Evolutionary conservation across 805 yeast species (phyloP).

Genomic region (Candida ficus): DNA sequence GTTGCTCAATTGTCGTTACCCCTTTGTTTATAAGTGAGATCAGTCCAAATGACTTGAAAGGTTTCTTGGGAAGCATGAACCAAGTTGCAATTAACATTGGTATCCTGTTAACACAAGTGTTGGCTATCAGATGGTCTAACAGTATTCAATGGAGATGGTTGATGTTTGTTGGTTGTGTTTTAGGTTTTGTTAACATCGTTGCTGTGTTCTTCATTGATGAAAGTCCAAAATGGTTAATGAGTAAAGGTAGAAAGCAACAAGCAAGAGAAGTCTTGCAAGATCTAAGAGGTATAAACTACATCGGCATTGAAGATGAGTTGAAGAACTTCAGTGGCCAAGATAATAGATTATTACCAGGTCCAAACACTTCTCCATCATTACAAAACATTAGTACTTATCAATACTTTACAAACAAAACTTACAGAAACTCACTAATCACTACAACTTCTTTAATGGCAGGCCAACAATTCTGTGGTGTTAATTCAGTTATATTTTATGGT

Average conservation of each 20-base stretch:
- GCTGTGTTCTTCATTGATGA: conserved; percentile 50
- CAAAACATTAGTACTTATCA: conserved; percentile 25
- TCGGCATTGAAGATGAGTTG: conserved; percentile 17
- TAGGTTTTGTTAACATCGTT: conserved; percentile 47
- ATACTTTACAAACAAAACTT: conserved; percentile 49
- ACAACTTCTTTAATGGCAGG: conserved; percentile 71
- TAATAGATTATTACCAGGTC: conserved; percentile 6
- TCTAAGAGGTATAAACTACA: conserved; percentile 30
- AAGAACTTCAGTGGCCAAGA: background rate
- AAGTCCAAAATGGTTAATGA: conserved; percentile 78
- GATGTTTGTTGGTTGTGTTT: conserved; percentile 51
- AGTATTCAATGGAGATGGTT: conserved; percentile 68
- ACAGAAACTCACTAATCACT: conserved; percentile 52
- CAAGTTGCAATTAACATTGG: conserved; percentile 87
- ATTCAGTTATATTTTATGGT: conserved; percentile 90
- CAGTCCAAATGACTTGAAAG: conserved; percentile 63
- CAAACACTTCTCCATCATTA: background rate
- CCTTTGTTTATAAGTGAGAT: conserved; percentile 81
- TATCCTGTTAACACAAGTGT: conserved; percentile 69
- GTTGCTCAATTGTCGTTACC: conserved; percentile 77
- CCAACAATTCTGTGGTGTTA: conserved; percentile 93
- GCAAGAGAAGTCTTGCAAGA: conserved; percentile 34
- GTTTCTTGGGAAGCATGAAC: conserved; percentile 82
- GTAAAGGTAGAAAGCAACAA: conserved; percentile 38
- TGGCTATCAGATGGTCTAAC: conserved; percentile 67